Base-by-base conservation (phyloP, 495 filamentous ascomycete species). In the Hypomontagnella submonticulosa region DNA sequence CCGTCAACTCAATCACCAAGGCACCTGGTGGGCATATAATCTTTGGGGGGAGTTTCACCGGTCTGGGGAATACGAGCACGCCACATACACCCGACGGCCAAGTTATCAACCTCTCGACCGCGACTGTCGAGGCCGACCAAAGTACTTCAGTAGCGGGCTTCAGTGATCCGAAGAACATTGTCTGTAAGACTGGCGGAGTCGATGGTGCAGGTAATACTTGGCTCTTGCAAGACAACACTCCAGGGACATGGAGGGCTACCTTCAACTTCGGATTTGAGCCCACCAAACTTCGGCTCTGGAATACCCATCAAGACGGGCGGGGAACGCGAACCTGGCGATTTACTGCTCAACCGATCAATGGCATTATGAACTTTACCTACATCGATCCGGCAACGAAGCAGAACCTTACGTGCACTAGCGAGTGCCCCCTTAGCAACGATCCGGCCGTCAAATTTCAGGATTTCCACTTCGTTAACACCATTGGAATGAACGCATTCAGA, bases 341-440 rank as follows among this genome's bases (percentile, higher is more conserved):
- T 70, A 90, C 90, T 27, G 88, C 90, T 15, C 76, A 92, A 30
- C 92, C 92, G 4, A 86, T 92, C 67, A 88, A 89, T 69, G 96
- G 96, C 32, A 97, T 98, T 72, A 92, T 98, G 90, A 97, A 98
- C 74, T 83, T 99, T 65, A 97, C 93, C 36, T 97, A 92, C 64
- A 89, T 85, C 43, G 92, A 97, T 71, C 86, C 90, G 0, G 81
- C 77, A 1, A 89, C 89, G 0, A 84, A 85, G 1, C 76, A 86
- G 32, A 85, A 88, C 40, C 77, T 78, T 27, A 84, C 79, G 46
- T 99, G 95, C 76, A 91, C 93, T 34, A 85, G 84, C 48, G 79
- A 83, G 61, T 99, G 95, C 63, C 89, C 92, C 6, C 84, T 99
- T 54, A 90, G 91, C 49, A 79, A 84, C 62, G 83, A 88, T 72